phyloP scores from a whole-genome alignment of 768 basidiomycete species.

The Trametes cubensis region DNA sequence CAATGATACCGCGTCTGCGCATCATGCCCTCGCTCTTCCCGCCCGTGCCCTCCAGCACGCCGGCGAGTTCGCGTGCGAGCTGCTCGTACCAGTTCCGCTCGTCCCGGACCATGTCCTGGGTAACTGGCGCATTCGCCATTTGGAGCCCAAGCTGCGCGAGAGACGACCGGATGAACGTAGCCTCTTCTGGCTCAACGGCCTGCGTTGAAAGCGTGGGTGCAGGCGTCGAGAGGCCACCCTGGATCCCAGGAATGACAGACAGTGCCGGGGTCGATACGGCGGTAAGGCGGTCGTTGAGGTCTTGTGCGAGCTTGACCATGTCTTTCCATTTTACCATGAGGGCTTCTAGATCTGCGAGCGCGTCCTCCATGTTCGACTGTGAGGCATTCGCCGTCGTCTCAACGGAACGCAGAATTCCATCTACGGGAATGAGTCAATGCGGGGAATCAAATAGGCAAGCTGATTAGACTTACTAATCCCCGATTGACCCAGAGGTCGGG shows the following conservation, averaged over 20 bases:
- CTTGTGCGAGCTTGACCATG: constrained; percentile 88
- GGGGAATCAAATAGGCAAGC: background rate
- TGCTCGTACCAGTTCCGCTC: constrained; percentile 79
- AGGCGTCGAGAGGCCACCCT: constrained; percentile 28
- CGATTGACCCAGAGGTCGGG: constrained; percentile 36
- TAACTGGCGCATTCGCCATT: constrained; percentile 77
- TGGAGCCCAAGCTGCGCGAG: constrained; percentile 88
- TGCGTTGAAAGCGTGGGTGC: constrained; percentile 36
- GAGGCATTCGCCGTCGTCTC: constrained; percentile 66
- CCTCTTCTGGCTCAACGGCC: constrained; percentile 73
- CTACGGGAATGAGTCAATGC: constrained; percentile 40
- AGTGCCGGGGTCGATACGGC: constrained; percentile 37
- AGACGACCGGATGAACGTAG: constrained; percentile 84
- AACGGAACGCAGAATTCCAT: constrained; percentile 80
- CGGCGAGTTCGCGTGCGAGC: constrained; percentile 79
- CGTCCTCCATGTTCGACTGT: constrained; percentile 68
- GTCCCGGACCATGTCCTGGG: constrained; percentile 84
- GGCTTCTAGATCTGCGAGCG: constrained; percentile 85
- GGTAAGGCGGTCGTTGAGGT: constrained; percentile 82
- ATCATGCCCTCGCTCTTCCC: constrained; percentile 59
- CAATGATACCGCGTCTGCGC: constrained; percentile 78
- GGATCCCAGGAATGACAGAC: constrained; percentile 13
- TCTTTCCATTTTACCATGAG: constrained; percentile 90
- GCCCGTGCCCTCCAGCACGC: constrained; percentile 59
- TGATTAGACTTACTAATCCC: constrained; percentile 51